Evolutionary conservation across 805 yeast species (phyloP), one percentile per base, ranked within the genome.

Genomic region (Saccharomycopsis sp.): DNA sequence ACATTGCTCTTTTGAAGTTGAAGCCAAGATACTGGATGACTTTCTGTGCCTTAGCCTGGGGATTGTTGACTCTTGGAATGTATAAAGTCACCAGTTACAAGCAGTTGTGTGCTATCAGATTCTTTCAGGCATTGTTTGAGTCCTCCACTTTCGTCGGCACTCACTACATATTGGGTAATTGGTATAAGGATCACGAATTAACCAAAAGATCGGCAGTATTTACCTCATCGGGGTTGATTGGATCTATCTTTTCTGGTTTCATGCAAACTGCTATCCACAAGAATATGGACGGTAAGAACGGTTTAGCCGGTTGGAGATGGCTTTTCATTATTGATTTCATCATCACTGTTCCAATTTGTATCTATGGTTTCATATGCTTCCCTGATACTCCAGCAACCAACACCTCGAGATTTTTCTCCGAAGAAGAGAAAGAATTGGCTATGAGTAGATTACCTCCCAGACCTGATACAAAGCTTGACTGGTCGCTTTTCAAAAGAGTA

Each of bases 281-380:
- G 18, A 73, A 74, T 62, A 71, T 81, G 73, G 73, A 78, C 62
- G 78, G 80, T 56, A 66, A 62, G 20, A 67, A 68, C n/a, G 84
- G 84, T 0, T 66, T 82, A 15, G 74, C 75, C 2, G 87, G 88
- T 5, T 83, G 87, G 87, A 75, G 84, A 67, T 83, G 87, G 87
- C 66, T 83, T n/a, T 84, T 82, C 65, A 79, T 84, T 51, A 80
- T 83, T 61, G 87, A 83, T 68, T 82, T 81, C 62, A 64, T 80
- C 34, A 74, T 83, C 51, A 82, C 87, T 0, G 64, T 83, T 2
- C 86, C 86, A 1, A 78, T 83, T 56, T 78, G 80, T 2, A 41
- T 82, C 2, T 81, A 78, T 61, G 87, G 89, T 0, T 73, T 80
- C 20, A 3, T 61, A 34, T 60, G 50, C n/a, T 59, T 61, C 52